Percentiles rank a stretch among this genome's conserved stretches.
phyloP scores from a whole-genome alignment of 306 rosid species.

The Urtica urens region DNA sequence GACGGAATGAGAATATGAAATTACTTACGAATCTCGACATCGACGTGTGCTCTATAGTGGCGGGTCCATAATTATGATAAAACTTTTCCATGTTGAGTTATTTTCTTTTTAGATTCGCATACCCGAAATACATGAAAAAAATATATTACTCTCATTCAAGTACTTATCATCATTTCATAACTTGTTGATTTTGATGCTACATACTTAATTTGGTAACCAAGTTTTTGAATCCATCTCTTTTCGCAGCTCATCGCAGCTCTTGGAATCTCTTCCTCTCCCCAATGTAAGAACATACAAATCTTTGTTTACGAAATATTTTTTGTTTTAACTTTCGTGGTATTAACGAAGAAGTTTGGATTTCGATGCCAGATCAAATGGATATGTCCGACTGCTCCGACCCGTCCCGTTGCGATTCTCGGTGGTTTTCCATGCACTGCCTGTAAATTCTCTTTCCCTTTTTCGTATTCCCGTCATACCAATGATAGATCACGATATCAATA shows the following conservation, averaged over 20 bases:
- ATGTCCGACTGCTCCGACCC: constrained; percentile 99
- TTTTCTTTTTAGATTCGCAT: constrained; percentile 35
- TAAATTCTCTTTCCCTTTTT: constrained; percentile 25
- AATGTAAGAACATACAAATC: constrained; percentile 43
- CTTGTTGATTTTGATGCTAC: constrained; percentile 8
- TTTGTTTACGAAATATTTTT: constrained; percentile 11
- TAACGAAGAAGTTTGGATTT: background rate
- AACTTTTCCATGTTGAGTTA: constrained; percentile 21
- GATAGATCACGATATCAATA: background rate
- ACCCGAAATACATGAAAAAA: constrained; percentile 24
- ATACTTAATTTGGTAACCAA: constrained; percentile 6
- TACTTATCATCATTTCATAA: constrained; percentile 7
- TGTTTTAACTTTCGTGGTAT: too few relatives aligned
- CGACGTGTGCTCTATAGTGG: constrained; percentile 19
- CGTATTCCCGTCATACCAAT: constrained; percentile 1
- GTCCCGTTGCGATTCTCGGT: constrained; percentile 80
- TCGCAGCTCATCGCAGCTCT: constrained; percentile 84
- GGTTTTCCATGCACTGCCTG: constrained; percentile 98
- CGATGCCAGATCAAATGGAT: constrained; percentile 92
- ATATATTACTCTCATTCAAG: constrained; percentile 23
- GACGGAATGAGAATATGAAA: constrained; percentile 18
- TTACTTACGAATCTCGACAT: constrained; percentile 29
- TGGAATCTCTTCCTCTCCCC: constrained; percentile 83
- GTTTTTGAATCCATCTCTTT: constrained; percentile 18
- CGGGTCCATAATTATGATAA: constrained; percentile 8